A percentile compares a stretch with the other conserved stretches of the same genome.
Evolutionary conservation across 2,329 filamentous ascomycete species (phyloP).

Genomic region (Trichophyton equinum): DNA sequence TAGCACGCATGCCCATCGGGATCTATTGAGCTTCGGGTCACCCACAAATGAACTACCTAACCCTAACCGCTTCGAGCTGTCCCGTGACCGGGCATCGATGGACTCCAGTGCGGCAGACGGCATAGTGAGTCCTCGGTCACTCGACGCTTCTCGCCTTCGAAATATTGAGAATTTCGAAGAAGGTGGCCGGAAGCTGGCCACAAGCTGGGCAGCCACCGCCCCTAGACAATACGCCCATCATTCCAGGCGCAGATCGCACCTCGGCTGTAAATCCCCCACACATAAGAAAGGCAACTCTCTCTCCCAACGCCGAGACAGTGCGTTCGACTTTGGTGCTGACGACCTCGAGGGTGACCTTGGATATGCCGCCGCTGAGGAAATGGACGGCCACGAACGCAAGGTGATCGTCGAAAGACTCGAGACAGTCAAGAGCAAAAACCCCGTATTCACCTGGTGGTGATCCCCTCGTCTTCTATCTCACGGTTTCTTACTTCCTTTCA

Average conservation of each 20-base stretch:
- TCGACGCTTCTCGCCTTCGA: slow-evolving; percentile 20
- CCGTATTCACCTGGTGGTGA: slow-evolving; percentile 95
- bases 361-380: slow-evolving; percentile 84
- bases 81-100: slow-evolving; percentile 29
- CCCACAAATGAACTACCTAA: slow-evolving; percentile 52
- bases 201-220: slow-evolving; percentile 27
- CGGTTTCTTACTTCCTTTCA: slow-evolving; percentile 1
- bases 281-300: slow-evolving; percentile 27
- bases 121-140: slow-evolving; percentile 24
- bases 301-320: slow-evolving; percentile 27
- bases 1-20: slow-evolving; percentile 34
- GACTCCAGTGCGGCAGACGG: slow-evolving; percentile 24
- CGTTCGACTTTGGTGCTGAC: slow-evolving; percentile 50
- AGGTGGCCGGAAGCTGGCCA: slow-evolving; percentile 26
- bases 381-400: slow-evolving; percentile 81
- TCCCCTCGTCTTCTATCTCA: slow-evolving; percentile 6
- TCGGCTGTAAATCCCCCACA: slow-evolving; percentile 13
- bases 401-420: slow-evolving; percentile 95
- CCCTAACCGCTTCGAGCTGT: slow-evolving; percentile 61
- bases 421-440: slow-evolving; percentile 87
- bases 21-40: slow-evolving; percentile 57
- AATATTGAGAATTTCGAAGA: slow-evolving; percentile 21
- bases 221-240: slow-evolving; percentile 21
- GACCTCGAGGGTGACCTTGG: slow-evolving; percentile 86
- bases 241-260: slow-evolving; percentile 14